These are phyloP conservation scores for Paraphoma chrysanthemicola DNA, from an alignment of 2,329 filamentous ascomycete genomes.

Conservation along the genomic window DNA sequence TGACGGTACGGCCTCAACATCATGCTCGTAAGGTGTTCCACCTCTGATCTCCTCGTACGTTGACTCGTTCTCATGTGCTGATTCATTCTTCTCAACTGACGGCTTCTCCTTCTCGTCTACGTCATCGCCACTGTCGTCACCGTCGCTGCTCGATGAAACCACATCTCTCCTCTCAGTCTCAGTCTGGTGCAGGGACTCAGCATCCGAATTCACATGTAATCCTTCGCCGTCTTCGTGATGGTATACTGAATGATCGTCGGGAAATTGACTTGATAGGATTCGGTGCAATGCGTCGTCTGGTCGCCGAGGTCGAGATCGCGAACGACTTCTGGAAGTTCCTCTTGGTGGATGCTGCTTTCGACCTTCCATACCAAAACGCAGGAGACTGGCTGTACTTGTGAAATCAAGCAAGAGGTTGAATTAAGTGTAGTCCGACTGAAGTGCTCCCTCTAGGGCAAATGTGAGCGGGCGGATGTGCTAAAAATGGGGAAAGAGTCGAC, in stretches of 20 bases:
- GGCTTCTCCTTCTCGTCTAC: slow-evolving; percentile 10
- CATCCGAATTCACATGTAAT: slow-evolving; percentile 25
- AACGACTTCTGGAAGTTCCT: slow-evolving; percentile 25
- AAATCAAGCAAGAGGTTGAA: background rate
- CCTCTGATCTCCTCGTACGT: slow-evolving; percentile 36
- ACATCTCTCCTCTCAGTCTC: slow-evolving; percentile 31
- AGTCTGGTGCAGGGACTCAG: slow-evolving; percentile 29
- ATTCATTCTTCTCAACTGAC: slow-evolving; percentile 18
- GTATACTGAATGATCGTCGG: slow-evolving; percentile 45
- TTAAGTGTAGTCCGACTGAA: background rate
- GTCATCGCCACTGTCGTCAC: slow-evolving; percentile 18
- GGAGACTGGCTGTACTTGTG: background rate
- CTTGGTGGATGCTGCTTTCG: background rate
- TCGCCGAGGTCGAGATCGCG: slow-evolving; percentile 30
- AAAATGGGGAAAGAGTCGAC: no score
- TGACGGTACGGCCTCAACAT: slow-evolving; percentile 32
- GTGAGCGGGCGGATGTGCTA: no score
- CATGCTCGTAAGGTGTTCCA: slow-evolving; percentile 38
- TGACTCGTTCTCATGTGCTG: slow-evolving; percentile 11
- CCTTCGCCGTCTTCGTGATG: slow-evolving; percentile 41
- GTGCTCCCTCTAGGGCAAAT: background rate
- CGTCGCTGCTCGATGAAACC: slow-evolving; percentile 11
- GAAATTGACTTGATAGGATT: slow-evolving; percentile 37
- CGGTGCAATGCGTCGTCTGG: slow-evolving; percentile 32
- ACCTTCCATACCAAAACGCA: slow-evolving; percentile 4